phyloP scores from a whole-genome alignment of 495 filamentous ascomycete genomes.

The Pseudoneurospora amorphoporcata region DNA sequence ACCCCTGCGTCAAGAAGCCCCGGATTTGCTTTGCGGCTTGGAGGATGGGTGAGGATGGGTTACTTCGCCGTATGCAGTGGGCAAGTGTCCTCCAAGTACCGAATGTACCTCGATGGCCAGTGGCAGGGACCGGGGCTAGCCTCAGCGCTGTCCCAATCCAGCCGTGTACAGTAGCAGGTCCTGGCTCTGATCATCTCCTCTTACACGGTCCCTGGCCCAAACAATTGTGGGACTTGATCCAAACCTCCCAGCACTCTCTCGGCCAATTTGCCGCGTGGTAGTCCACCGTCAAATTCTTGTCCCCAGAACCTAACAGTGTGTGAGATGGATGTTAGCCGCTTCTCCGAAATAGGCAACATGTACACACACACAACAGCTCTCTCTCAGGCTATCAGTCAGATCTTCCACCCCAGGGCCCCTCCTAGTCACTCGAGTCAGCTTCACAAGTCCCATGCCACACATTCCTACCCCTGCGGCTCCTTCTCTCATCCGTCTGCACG shows the following conservation, averaged over 20 bases:
- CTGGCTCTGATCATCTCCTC: not conserved
- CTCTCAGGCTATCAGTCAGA: not conserved
- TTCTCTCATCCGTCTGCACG: slow-evolving; percentile 1
- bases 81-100: not conserved
- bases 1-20: not conserved
- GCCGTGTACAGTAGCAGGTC: not conserved
- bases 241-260: not conserved
- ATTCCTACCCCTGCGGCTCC: slow-evolving; percentile 11
- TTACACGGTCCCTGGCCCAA: not conserved
- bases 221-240: not conserved
- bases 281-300: not conserved
- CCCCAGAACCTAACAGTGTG: not conserved
- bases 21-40: not conserved
- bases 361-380: not conserved
- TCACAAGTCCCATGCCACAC: slow-evolving; percentile 3
- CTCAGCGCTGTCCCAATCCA: not conserved
- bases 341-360: not conserved
- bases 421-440: slow-evolving; percentile 7
- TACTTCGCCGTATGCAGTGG: not conserved
- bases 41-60: not conserved
- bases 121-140: not conserved
- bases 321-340: not conserved
- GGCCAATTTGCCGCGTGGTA: not conserved
- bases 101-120: not conserved
- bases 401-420: not conserved